Conservation (phyloP, 2,329 filamentous ascomycete genomes). For the Aureobasidium sp. region DNA sequence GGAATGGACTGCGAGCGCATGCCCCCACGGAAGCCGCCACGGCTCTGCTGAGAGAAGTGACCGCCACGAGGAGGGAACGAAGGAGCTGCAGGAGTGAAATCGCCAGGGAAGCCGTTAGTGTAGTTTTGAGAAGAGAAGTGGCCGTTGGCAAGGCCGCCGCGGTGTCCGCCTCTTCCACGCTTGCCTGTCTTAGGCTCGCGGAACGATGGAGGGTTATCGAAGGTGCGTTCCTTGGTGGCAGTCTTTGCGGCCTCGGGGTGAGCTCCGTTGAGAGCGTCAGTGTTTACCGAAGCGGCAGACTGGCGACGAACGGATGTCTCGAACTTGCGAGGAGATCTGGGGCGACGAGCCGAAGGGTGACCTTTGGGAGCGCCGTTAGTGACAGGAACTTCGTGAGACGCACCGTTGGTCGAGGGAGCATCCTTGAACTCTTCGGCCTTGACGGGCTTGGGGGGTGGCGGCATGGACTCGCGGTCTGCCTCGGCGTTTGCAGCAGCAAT, state of each 20-base stretch:
- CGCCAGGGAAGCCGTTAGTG: conserved; percentile 17
- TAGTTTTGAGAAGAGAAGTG: conserved; percentile 25
- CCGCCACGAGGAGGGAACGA: conserved; percentile 23
- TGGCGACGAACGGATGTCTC: conserved; percentile 8
- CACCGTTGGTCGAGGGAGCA: not conserved
- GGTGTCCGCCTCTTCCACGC: conserved; percentile 24
- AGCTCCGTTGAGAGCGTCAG: not conserved
- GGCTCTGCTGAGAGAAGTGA: conserved; percentile 25
- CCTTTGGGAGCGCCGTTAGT: conserved; percentile 2
- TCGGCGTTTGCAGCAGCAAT: conserved; percentile 13
- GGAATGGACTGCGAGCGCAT: conserved; percentile 55
- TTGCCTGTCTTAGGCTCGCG: conserved; percentile 16
- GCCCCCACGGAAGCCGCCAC: conserved; percentile 40
- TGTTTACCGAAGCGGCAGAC: not conserved
- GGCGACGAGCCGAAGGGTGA: conserved; percentile 10
- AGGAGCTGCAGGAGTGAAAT: conserved; percentile 20
- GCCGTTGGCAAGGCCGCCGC: conserved; percentile 25
- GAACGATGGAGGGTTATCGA: not conserved
- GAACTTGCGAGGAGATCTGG: conserved; percentile 17
- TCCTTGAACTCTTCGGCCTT: conserved; percentile 11
- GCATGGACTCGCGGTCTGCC: conserved; percentile 23
- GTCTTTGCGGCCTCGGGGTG: not conserved
- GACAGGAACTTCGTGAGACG: not conserved
- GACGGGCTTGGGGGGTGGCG: conserved; percentile 19
- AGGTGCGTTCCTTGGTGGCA: not conserved